phyloP scores from a whole-genome alignment of 495 filamentous ascomycete species.

The Chlorociboria aeruginascens region DNA sequence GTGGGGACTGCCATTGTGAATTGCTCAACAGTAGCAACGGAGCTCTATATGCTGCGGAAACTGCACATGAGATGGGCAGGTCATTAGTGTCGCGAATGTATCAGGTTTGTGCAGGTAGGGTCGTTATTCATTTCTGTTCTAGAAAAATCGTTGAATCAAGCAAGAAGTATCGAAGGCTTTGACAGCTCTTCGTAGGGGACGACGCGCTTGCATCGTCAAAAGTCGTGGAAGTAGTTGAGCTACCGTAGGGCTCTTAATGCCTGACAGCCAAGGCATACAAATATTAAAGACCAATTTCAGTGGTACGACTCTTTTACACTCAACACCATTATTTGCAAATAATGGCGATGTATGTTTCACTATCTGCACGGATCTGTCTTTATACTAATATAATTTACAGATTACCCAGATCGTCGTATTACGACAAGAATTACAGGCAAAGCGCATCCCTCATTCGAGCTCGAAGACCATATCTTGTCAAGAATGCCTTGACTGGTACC shows the following conservation, averaged over 20 bases:
- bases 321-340: conserved; percentile 1
- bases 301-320: not conserved
- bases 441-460: conserved; percentile 79
- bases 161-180: not conserved
- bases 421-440: conserved; percentile 71
- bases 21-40: conserved; percentile 5
- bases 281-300: not conserved
- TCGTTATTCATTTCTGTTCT: conserved; percentile 1
- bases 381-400: conserved; percentile 27
- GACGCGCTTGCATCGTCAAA: conserved; percentile 1
- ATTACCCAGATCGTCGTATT: conserved; percentile 71
- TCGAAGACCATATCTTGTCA: conserved; percentile 80
- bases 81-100: conserved; percentile 6
- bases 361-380: not conserved
- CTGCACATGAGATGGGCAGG: conserved; percentile 6
- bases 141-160: not conserved
- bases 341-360: conserved; percentile 15
- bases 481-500: conserved; percentile 68
- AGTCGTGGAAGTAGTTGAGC: not conserved
- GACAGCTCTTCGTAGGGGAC: not conserved
- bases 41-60: conserved; percentile 9
- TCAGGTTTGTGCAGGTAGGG: not conserved
- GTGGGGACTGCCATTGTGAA: conserved; percentile 30
- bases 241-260: not conserved
- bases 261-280: not conserved